These are phyloP conservation scores for Colletotrichum siamense DNA, from an alignment of 2,329 filamentous ascomycete species.

Conservation along the genomic window DNA sequence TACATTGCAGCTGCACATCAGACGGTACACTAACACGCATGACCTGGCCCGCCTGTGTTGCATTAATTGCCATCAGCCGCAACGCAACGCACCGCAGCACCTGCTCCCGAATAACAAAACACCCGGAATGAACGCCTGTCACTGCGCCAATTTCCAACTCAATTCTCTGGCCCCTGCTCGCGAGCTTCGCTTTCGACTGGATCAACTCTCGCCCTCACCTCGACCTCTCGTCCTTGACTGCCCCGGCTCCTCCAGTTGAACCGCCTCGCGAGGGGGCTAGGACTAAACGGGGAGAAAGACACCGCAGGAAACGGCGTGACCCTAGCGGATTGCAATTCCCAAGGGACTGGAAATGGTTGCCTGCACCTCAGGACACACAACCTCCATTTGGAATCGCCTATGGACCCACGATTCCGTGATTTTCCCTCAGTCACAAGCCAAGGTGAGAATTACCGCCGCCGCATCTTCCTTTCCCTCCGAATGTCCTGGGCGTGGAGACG, in stretches of 20 bases:
- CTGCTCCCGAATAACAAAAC: neutral
- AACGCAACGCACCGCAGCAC: neutral
- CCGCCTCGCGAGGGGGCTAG: neutral
- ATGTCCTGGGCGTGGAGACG: neutral
- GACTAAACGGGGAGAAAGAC: neutral
- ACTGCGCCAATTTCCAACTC: neutral
- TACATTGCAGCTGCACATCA: neutral
- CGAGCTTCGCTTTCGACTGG: neutral
- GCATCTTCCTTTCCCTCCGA: neutral
- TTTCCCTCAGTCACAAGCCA: constrained; percentile 10
- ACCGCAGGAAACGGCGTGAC: neutral
- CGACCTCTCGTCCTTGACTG: neutral
- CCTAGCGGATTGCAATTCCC: constrained; percentile 17
- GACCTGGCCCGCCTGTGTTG: neutral
- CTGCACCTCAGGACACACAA: constrained; percentile 16
- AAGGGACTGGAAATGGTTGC: constrained; percentile 22
- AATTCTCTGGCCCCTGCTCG: neutral
- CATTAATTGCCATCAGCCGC: constrained; percentile 2
- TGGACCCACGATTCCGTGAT: constrained; percentile 5
- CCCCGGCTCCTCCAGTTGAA: neutral
- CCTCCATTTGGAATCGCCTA: constrained; percentile 10
- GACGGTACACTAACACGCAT: neutral
- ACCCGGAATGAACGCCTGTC: neutral
- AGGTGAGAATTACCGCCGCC: neutral
- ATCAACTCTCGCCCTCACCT: neutral